Conservation (phyloP, 345 rosid genomes). For the Reutealis trisperma region DNA sequence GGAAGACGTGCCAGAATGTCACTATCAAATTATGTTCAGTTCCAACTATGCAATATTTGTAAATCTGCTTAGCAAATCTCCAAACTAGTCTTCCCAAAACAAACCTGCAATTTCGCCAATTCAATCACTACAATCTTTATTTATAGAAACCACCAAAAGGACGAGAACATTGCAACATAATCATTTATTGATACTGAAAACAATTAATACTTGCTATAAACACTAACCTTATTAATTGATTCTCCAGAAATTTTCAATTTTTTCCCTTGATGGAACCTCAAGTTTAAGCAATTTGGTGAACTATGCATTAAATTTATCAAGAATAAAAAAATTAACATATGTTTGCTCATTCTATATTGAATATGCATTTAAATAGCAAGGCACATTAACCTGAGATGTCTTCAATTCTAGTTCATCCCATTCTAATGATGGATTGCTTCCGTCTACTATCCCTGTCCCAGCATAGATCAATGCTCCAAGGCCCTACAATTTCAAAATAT, state of each 20-base stretch:
- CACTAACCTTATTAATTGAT: constrained; percentile 39
- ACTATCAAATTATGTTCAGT: background rate
- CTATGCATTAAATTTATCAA: constrained; percentile 37
- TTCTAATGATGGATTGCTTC: constrained; percentile 73
- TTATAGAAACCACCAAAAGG: background rate
- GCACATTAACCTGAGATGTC: constrained; percentile 68
- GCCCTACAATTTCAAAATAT: constrained; percentile 43
- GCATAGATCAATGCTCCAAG: constrained; percentile 80
- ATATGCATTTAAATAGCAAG: background rate
- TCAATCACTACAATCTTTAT: background rate
- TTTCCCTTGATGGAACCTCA: constrained; percentile 53
- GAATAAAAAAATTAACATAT: background rate
- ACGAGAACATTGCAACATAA: background rate
- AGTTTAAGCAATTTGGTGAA: constrained; percentile 73
- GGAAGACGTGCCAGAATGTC: background rate
- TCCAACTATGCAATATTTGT: background rate
- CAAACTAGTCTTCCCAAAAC: background rate
- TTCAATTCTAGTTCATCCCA: constrained; percentile 93
- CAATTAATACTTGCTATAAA: background rate
- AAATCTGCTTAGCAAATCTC: constrained; percentile 6
- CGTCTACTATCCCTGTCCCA: constrained; percentile 83
- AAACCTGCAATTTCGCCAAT: constrained; percentile 11
- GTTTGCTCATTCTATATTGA: background rate
- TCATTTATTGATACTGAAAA: background rate
- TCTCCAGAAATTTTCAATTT: constrained; percentile 34